Evolutionary conservation across 768 basidiomycete genomes (phyloP), one percentile per base, ranked within the genome.

Genomic region (Pulveroboletus sp.): DNA sequence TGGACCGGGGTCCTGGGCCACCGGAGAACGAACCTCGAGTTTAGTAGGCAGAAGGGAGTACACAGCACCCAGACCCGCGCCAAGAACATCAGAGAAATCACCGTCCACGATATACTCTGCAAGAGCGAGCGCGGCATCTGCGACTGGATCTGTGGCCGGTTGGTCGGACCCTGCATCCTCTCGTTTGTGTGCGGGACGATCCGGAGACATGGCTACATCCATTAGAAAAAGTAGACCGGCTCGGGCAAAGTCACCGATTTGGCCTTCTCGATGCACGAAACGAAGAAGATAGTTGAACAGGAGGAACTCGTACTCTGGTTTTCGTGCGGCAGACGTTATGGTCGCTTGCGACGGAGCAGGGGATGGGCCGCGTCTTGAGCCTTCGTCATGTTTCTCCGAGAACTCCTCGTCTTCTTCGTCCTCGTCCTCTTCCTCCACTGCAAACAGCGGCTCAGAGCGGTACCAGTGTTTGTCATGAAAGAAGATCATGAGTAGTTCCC

Each of bases 21-120:
- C 58, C 3, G 74, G 73, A 6, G 78, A 70, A 43, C 74, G 76
- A 51, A 96, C 81, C 44, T 81, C 82, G 35, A 98, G 76, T 68
- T 96, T 96, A 17, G 83, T 82, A 0, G 95, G 95, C 11, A 98
- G 74, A 2, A 93, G 70, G 2, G 93, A 96, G 63, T 95, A 97
- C 2, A 95, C 88, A 0, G 95, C 95, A 4, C 92, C 86, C 11
- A 98, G 67, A 14, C 93, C 93, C 4, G 95, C 95, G 16, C 86
- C 92, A 39, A 98, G 80, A 11, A 98, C 95, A 55, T 97, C 93
- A n/a, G 93, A 91, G 65, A 96, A 95, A 68, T 97, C 95, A n/a
- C 93, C 91, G 61, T 95, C 91, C 16, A 96, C 78, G 44, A 97
- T 89, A 63, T 92, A 96, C 63, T 94, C 92, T 17, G 91, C 91